Base-by-base conservation (phyloP, 371 early-diverging fungal species). In the Coemansia sp. region DNA sequence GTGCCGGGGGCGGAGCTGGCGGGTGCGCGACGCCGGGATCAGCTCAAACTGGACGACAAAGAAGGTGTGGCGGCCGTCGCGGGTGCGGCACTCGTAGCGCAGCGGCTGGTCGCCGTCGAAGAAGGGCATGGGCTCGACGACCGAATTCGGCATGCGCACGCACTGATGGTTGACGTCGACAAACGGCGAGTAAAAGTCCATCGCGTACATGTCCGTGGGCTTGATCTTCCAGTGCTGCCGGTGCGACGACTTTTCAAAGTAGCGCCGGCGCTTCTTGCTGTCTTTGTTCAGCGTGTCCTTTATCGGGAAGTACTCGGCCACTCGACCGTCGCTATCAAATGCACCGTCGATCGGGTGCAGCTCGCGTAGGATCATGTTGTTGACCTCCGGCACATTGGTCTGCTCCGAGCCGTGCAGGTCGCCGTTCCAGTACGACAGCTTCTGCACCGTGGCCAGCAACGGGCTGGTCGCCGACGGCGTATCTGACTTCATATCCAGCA, bases 381-480 rank as follows among this genome's bases (percentile, higher is more conserved):
- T 74, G 69, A 74, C 59, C 50, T 69, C 65, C n/a, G 75, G 75
- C 44, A 69, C 55, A 16, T 31, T 29, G 49, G n/a, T 33, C 8
- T 56, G 57, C 54, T 61, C 69, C 4, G 65, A 65, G 1, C 75
- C 69, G 56, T 69, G 75, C 55, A 68, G 48, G 37, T 65, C 66
- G 51, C 54, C 58, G 56, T 65, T 69, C 75, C 75, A 74, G 62
- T 69, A 69, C 55, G 75, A 74, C 38, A 74, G 69, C 62, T 65
- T 69, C 44, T 74, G 75, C 51, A 74, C 75, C 2, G 75, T 74
- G 1, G 75, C 42, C n/a, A 74, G 56, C 39, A 74, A 55, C 11
- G 94, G 92, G 55, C 84, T 83, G 72, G 82, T 87, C 4, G 90
- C 87, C 82, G 87, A 88, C 2, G 94, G 94, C 47, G 81, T 82